These are phyloP conservation scores for Penicillium soppii DNA, from an alignment of 495 filamentous ascomycete species.

Conservation along the genomic window DNA sequence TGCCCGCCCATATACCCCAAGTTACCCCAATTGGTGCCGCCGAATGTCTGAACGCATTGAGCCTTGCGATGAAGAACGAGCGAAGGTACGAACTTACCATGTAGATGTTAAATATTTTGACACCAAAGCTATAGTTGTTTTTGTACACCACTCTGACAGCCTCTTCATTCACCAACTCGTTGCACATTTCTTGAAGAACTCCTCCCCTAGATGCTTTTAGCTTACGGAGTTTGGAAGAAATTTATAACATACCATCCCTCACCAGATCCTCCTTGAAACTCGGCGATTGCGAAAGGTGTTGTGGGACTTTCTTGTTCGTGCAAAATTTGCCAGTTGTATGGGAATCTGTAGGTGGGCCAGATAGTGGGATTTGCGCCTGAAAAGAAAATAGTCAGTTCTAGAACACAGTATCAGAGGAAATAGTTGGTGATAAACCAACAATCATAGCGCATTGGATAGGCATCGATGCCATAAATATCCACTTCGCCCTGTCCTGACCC, in stretches of 20 bases:
- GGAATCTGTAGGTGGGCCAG: slow-evolving; percentile 44
- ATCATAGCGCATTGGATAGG: slow-evolving; percentile 61
- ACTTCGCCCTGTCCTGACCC: slow-evolving; percentile 57
- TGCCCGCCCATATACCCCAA: slow-evolving; percentile 64
- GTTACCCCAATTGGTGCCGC: slow-evolving; percentile 80
- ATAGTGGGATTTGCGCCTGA: slow-evolving; percentile 36
- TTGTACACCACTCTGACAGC: slow-evolving; percentile 74
- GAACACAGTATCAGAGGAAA: not conserved
- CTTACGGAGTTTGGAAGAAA: not conserved
- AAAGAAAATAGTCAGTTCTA: not conserved
- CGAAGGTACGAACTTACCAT: slow-evolving; percentile 45
- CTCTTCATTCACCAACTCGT: slow-evolving; percentile 56
- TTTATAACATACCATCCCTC: slow-evolving; percentile 8
- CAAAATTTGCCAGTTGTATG: slow-evolving; percentile 36
- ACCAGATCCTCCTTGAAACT: slow-evolving; percentile 28
- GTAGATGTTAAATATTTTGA: slow-evolving; percentile 60
- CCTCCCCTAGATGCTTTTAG: slow-evolving; percentile 52
- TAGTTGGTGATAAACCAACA: slow-evolving; percentile 27
- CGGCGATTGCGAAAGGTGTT: slow-evolving; percentile 63
- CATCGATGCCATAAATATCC: slow-evolving; percentile 72
- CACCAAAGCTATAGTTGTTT: slow-evolving; percentile 63
- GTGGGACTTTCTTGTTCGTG: slow-evolving; percentile 55
- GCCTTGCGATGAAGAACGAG: slow-evolving; percentile 5
- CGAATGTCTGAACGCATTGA: slow-evolving; percentile 55
- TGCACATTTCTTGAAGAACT: slow-evolving; percentile 57